phyloP scores from a whole-genome alignment of 345 rosid species.

The Firmiana major region DNA sequence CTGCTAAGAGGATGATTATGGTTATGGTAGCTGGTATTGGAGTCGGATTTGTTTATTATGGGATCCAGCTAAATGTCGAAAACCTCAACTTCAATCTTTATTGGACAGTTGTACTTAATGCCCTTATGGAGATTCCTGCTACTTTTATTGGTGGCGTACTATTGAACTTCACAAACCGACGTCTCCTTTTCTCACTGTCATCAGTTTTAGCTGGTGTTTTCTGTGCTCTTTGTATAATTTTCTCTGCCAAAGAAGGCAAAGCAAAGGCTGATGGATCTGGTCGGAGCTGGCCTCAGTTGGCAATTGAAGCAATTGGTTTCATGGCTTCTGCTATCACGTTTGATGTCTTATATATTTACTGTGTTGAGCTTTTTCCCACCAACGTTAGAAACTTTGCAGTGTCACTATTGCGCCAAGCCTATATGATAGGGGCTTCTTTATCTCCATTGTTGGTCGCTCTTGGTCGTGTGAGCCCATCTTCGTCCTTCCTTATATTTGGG shows the following conservation, averaged over 20 bases:
- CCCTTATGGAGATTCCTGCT: constrained; percentile 72
- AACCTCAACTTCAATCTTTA: constrained; percentile 67
- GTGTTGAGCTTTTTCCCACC: constrained; percentile 71
- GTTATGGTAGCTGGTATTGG: constrained; percentile 67
- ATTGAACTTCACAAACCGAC: constrained; percentile 47
- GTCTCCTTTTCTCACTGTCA: constrained; percentile 45
- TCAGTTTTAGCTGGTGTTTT: constrained; percentile 47
- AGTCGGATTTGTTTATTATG: constrained; percentile 65
- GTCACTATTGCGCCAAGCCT: constrained; percentile 49
- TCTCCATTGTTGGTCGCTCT: constrained; percentile 60
- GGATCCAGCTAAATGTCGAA: constrained; percentile 65
- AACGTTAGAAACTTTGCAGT: constrained; percentile 66
- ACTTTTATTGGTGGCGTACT: constrained; percentile 49
- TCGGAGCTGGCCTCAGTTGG: constrained; percentile 53
- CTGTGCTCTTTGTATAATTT: constrained; percentile 50
- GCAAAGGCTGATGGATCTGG: constrained; percentile 2
- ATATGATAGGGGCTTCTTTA: constrained; percentile 74
- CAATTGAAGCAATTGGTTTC: constrained; percentile 53
- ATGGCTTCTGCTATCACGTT: constrained; percentile 64
- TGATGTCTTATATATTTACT: constrained; percentile 52
- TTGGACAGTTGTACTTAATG: constrained; percentile 55
- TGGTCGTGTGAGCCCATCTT: constrained; percentile 47
- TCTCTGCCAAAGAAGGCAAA: constrained; percentile 21
- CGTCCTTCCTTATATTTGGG: constrained; percentile 60
- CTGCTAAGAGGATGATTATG: constrained; percentile 44